Conservation (phyloP, 2,329 filamentous ascomycete species). For the Penicillium sp. region DNA sequence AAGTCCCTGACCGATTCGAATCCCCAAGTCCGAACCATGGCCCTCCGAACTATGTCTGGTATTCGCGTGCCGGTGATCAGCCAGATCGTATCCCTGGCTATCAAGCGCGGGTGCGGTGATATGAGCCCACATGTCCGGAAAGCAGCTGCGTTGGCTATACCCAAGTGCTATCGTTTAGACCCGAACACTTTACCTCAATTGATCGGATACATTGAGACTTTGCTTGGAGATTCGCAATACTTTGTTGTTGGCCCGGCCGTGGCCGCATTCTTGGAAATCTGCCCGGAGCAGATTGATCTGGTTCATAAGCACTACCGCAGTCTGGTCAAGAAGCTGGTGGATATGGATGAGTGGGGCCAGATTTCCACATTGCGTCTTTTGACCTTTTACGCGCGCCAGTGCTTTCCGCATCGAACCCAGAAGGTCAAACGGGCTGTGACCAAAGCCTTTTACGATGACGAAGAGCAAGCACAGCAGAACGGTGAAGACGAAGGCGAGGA, state of each 20-base stretch:
- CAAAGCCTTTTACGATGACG: slow-evolving; percentile 81
- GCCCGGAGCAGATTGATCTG: slow-evolving; percentile 81
- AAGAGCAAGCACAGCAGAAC: slow-evolving; percentile 45
- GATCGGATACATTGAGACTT: slow-evolving; percentile 72
- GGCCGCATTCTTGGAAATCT: slow-evolving; percentile 83
- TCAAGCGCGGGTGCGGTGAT: slow-evolving; percentile 89
- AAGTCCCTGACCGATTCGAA: slow-evolving; percentile 93
- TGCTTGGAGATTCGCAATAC: slow-evolving; percentile 90
- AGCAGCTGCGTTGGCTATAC: slow-evolving; percentile 87
- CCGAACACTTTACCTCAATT: slow-evolving; percentile 82
- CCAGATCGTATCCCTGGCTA: slow-evolving; percentile 92
- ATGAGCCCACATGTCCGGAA: slow-evolving; percentile 95
- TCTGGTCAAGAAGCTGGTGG: slow-evolving; percentile 84
- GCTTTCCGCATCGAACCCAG: slow-evolving; percentile 72
- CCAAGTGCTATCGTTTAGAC: slow-evolving; percentile 92
- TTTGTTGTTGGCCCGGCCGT: slow-evolving; percentile 95
- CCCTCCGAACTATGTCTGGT: slow-evolving; percentile 93
- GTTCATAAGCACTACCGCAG: slow-evolving; percentile 87
- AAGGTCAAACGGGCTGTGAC: slow-evolving; percentile 58
- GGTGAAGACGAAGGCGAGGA: slow-evolving; percentile 47
- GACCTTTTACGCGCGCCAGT: slow-evolving; percentile 79
- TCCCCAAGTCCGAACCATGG: slow-evolving; percentile 86
- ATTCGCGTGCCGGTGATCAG: slow-evolving; percentile 97
- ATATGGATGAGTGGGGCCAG: slow-evolving; percentile 99
- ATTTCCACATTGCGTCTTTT: slow-evolving; percentile 78